Percentiles rank a stretch among this genome's conserved stretches.
phyloP scores from a whole-genome alignment of 306 rosid genomes.

The Vicia villosa region DNA sequence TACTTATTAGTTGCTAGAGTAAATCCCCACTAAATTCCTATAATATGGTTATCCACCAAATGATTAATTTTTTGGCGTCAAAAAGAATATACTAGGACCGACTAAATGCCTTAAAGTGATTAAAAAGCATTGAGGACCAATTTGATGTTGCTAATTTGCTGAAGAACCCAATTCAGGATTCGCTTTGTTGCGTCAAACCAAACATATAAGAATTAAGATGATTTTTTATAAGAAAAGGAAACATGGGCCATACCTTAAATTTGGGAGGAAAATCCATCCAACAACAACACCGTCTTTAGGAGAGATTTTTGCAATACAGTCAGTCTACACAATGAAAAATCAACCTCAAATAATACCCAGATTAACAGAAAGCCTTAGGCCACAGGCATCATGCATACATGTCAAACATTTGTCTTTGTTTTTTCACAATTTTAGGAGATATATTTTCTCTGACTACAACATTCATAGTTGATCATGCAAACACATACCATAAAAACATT shows the following conservation, averaged over 20 bases:
- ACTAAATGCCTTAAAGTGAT: background rate
- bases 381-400: background rate
- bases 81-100: background rate
- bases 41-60: background rate
- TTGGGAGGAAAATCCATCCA: slow-evolving; percentile 88
- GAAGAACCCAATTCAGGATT: slow-evolving; percentile 6
- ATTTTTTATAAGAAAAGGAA: slow-evolving; percentile 11
- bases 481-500: slow-evolving; percentile 65
- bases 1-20: background rate
- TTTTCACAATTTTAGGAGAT: slow-evolving; percentile 2
- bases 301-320: slow-evolving; percentile 85
- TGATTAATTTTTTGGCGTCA: slow-evolving; percentile 21
- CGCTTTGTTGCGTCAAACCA: background rate
- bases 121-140: slow-evolving; percentile 24
- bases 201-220: background rate
- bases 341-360: slow-evolving; percentile 26
- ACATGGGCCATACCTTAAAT: slow-evolving; percentile 57
- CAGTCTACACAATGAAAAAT: slow-evolving; percentile 59
- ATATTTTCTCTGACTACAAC: slow-evolving; percentile 11
- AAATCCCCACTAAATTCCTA: slow-evolving; percentile 5
- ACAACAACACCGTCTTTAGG: slow-evolving; percentile 64
- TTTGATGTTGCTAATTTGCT: background rate
- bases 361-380: slow-evolving; percentile 14
- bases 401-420: background rate
- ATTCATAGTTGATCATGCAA: slow-evolving; percentile 18